A percentile compares a stretch with the other conserved stretches of the same genome.
These are phyloP conservation scores for Aspergillus baeticus DNA, from an alignment of 495 filamentous ascomycete genomes.

Conservation along the genomic window DNA sequence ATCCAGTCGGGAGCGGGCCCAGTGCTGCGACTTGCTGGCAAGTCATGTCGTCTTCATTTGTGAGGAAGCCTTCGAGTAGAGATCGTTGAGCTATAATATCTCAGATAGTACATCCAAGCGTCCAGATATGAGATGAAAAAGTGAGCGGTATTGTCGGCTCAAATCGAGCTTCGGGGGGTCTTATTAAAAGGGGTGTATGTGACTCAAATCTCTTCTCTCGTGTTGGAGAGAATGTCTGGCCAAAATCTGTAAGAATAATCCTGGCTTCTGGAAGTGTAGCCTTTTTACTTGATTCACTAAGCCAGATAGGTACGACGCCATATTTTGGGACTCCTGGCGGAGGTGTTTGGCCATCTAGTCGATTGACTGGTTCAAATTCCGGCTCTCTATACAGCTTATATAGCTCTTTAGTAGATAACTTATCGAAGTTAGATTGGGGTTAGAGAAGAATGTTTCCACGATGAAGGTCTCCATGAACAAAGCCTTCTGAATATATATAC, in stretches of 20 bases:
- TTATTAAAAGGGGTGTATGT: conserved; percentile 28
- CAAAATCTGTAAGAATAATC: conserved; percentile 41
- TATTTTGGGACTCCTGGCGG: conserved; percentile 23
- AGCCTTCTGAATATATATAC: conserved; percentile 32
- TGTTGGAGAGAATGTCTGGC: conserved; percentile 33
- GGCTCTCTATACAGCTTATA: conserved; percentile 31
- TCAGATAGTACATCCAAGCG: conserved; percentile 35
- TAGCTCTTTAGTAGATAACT: conserved; percentile 24
- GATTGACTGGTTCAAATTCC: conserved; percentile 24
- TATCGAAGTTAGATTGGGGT: conserved; percentile 15
- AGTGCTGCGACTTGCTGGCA: conserved; percentile 34
- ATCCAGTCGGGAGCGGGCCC: conserved; percentile 29
- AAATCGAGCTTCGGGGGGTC: conserved; percentile 34
- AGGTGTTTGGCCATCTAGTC: conserved; percentile 23
- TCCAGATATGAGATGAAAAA: conserved; percentile 39
- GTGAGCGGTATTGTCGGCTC: conserved; percentile 29
- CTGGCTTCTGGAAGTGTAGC: conserved; percentile 27
- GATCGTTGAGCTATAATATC: conserved; percentile 23
- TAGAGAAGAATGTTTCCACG: conserved; percentile 32
- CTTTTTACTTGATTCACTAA: conserved; percentile 31
- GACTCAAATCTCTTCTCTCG: conserved; percentile 29
- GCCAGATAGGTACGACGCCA: conserved; percentile 26
- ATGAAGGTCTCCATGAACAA: conserved; percentile 37
- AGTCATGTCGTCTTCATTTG: conserved; percentile 33
- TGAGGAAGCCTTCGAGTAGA: conserved; percentile 22